Base-by-base conservation (phyloP, 164 flowering plant genomes). In the Buxus sempervirens region DNA sequence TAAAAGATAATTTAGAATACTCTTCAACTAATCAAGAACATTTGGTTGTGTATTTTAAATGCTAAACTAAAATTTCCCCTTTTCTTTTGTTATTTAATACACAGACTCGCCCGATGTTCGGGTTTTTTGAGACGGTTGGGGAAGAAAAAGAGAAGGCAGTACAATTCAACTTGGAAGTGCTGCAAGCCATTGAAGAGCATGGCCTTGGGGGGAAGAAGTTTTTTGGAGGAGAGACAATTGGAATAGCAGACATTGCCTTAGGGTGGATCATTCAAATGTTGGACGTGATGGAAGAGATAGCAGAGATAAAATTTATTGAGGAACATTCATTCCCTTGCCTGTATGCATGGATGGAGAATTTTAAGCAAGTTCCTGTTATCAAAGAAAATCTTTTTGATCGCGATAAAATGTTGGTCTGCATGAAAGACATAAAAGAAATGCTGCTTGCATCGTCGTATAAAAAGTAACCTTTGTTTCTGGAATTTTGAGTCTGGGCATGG, bases 131-230 rank as follows among this genome's bases (percentile, higher is more conserved):
- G 14, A 36, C 54, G 2, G 13, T 19, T 7, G 74, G 65, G 16
- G 63, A 67, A n/a, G 63, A 62, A 55, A 66, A 67, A 48, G 67
- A 67, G 58, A 67, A 67, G 41, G 71, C 71, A 0, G 19, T 48
- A n/a, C 27, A 38, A 26, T 62, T 61, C 27, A 28, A 36, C 54
- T 18, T 23, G 32, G 57, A 69, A 69, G 41, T 60, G 19, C 36
- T 73, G 24, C 38, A 20, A 59, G 65, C 24, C 28, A 48, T 69
- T 1, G 77, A 74, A 54, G 70, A 74, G 24, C 66, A 54, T 24
- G 65, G 38, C 8, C 62, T 74, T 9, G 66, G 70, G 1, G 73
- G 59, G 16, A 54, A 64, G 68, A 74, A 74, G 61, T 74, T 69
- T 16, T 74, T 74, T 26, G 54, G 70, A 0, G 77, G 77, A 8